phyloP scores from a whole-genome alignment of 2,329 filamentous ascomycete genomes.

The Pseudocercospora macadamiae region DNA sequence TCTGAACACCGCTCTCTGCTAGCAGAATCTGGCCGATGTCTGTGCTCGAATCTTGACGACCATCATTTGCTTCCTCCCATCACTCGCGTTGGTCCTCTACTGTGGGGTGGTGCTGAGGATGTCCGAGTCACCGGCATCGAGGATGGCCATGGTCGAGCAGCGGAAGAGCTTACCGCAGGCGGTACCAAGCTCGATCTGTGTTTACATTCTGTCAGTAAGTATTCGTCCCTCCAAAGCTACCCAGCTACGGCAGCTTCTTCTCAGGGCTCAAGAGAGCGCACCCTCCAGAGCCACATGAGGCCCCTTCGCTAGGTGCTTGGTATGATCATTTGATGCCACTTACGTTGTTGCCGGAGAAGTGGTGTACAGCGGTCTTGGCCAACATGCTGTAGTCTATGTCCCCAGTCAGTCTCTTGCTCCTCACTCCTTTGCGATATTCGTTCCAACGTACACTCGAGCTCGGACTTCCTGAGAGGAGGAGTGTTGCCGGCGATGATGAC shows the following conservation, averaged over 20 bases:
- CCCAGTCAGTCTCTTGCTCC: constrained; percentile 21
- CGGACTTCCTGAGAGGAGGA: constrained; percentile 94
- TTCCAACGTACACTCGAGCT: constrained; percentile 72
- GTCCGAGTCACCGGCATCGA: constrained; percentile 96
- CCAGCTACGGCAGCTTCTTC: constrained; percentile 69
- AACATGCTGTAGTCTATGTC: constrained; percentile 77
- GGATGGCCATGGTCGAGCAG: constrained; percentile 94
- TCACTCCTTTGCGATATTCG: constrained; percentile 21
- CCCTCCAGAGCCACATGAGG: constrained; percentile 41
- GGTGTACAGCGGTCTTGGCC: constrained; percentile 92
- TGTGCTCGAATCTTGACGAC: not conserved
- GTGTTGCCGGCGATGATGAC: constrained; percentile 96
- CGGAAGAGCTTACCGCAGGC: constrained; percentile 99
- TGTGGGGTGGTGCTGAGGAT: constrained; percentile 76
- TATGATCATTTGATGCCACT: constrained; percentile 52
- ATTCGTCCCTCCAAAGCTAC: constrained; percentile 81
- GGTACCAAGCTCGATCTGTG: constrained; percentile 95
- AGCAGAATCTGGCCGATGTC: not conserved
- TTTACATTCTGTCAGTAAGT: constrained; percentile 48
- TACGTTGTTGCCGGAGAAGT: constrained; percentile 99
- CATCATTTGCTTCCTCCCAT: constrained; percentile 12
- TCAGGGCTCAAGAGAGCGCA: constrained; percentile 66
- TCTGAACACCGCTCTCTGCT: not conserved
- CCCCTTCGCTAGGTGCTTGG: constrained; percentile 40
- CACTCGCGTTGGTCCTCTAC: constrained; percentile 36